Conservation (phyloP, 164 flowering plant genomes). For the Tetrastigma voinierianum region DNA sequence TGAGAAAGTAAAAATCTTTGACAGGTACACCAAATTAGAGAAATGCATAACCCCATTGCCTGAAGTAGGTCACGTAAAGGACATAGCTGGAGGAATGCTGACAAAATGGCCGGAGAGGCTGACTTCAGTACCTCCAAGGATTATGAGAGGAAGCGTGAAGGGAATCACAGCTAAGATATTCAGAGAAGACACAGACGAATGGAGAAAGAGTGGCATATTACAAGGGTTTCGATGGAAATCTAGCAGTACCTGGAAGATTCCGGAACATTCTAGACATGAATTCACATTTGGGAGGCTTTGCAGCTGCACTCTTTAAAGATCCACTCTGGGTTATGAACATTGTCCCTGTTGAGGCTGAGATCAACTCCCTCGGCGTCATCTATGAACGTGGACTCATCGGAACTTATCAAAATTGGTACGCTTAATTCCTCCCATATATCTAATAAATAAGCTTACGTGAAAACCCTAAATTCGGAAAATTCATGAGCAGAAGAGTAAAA, state of each 20-base stretch:
- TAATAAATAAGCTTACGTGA: too few species aligned
- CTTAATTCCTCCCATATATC: not conserved
- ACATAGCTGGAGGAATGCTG: conserved; percentile 61
- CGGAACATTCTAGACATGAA: conserved; percentile 92
- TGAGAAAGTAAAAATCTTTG: too few species aligned
- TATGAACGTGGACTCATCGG: conserved; percentile 87
- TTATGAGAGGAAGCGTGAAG: conserved; percentile 51
- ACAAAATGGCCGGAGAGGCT: conserved; percentile 84
- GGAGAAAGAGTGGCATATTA: conserved; percentile 73
- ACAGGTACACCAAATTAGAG: conserved; percentile 83
- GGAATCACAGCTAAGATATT: conserved; percentile 59
- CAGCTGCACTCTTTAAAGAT: conserved; percentile 71
- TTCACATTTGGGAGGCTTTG: conserved; percentile 90
- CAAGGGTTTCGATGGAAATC: conserved; percentile 52
- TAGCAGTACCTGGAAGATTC: conserved; percentile 69
- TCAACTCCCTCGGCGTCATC: conserved; percentile 68
- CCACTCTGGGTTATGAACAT: conserved; percentile 95
- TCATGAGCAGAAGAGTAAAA: too few species aligned
- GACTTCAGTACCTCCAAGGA: conserved; percentile 75
- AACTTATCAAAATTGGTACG: conserved; percentile 84
- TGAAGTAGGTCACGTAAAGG: conserved; percentile 45
- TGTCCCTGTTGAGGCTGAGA: conserved; percentile 60
- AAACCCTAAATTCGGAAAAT: too few species aligned
- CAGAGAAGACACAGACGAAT: conserved; percentile 47
- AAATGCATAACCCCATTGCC: conserved; percentile 81